Percentiles rank a stretch among this genome's conserved stretches.
Conservation (phyloP, 169 alveolate species). For the Eimeria falciformis region DNA sequence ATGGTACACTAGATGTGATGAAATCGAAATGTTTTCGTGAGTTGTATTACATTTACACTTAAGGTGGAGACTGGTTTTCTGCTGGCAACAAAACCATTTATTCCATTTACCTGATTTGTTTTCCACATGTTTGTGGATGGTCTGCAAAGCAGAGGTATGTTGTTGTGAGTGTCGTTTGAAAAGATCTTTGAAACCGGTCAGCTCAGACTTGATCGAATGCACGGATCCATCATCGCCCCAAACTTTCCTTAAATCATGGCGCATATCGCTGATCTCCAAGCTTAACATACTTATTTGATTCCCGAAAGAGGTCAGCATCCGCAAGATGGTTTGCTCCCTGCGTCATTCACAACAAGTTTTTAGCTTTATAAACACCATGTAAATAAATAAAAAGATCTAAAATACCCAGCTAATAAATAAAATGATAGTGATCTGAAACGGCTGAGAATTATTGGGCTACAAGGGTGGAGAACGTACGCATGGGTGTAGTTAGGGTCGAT, state of each 20-base stretch:
- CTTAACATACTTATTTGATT: conserved; percentile 77
- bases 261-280: conserved; percentile 79
- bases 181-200: conserved; percentile 65
- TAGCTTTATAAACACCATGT: no score
- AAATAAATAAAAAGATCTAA: no score
- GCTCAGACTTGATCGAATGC: conserved; percentile 55
- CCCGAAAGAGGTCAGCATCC: conserved; percentile 78
- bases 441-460: no score
- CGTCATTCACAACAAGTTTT: conserved; percentile 15
- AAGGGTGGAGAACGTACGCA: no score
- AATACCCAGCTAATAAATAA: no score
- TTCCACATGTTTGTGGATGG: conserved; percentile 61
- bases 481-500: conserved; percentile 29
- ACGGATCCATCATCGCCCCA: conserved; percentile 71
- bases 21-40: no score
- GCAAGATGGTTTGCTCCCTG: conserved; percentile 81
- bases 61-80: no score
- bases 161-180: conserved; percentile 78
- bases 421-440: no score
- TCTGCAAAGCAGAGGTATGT: conserved; percentile 80
- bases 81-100: no score
- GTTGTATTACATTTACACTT: no score
- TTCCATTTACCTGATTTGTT: conserved; percentile 33
- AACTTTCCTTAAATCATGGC: conserved; percentile 68
- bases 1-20: no score